Evolutionary conservation across 148 eudicot species (phyloP), one percentile per base, ranked within the genome.

Genomic region (Amaranthus hypochondriacus): DNA sequence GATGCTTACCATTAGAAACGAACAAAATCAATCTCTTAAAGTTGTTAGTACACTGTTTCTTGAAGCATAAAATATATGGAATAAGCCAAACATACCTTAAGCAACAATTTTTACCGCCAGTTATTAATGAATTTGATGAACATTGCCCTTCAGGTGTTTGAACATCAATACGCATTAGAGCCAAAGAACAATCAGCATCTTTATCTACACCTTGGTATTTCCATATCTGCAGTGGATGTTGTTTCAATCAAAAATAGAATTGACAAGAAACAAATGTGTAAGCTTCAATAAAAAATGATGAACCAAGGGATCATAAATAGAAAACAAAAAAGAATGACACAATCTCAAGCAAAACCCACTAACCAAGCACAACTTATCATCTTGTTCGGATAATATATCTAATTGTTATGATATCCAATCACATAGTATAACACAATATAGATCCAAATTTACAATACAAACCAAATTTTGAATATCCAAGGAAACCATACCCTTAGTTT

Each of bases 211-310:
- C 84, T 42, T 75, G 77, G 77, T 88, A 92, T 73, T 85, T 87
- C 90, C 93, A 92, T 72, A 89, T 80, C 98, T 92, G 72, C 74
- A 76, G 66, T 57, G 69, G 59, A 69, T 72, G 49, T 53, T 77
- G 56, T 62, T 48, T 52, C 52, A 68, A 59, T 56, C 44, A 75
- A 78, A 7, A 46, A 56, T 42, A 66, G 18, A 71, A 73, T 54
- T 43, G 48, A 52, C 13, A 39, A 62, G 11, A 52, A 42, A 51
- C 13, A 18, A 9, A 6, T 43, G 60, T 43, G 43, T 53, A 63
- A 28, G 63, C 9, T 48, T 48, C 44, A 61, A 64, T 10, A 58
- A 51, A 28, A 62, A 14, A 9, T 7, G 43, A 54, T 43, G 10
- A 74, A 56, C 58, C 47, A 58, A 47, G 5, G 4, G 4, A 60